Evolutionary conservation across 1,139 yeast genomes (phyloP).

Genomic region (Yamadazyma triangularis): DNA sequence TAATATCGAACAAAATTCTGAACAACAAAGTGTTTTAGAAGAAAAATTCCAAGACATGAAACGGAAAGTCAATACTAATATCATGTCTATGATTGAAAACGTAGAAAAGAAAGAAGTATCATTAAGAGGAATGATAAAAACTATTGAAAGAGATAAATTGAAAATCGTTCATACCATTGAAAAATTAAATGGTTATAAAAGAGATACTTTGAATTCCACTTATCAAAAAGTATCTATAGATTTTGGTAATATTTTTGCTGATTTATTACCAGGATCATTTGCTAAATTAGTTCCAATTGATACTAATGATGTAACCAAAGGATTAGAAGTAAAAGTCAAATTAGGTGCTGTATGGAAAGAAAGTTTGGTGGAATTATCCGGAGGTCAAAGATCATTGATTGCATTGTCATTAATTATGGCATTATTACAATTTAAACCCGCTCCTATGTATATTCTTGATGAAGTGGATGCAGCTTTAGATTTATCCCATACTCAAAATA

Average conservation of each 20-base stretch:
- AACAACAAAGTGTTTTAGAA: conserved; percentile 51
- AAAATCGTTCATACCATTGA: conserved; percentile 86
- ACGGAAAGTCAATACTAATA: conserved; percentile 80
- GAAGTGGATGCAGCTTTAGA: conserved; percentile 99
- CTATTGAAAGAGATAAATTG: conserved; percentile 84
- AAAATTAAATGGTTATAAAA: conserved; percentile 83
- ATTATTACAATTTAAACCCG: conserved; percentile 88
- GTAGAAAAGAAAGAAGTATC: conserved; percentile 86
- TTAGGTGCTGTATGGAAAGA: conserved; percentile 95
- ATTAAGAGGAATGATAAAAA: conserved; percentile 73
- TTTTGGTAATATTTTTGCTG: conserved; percentile 90
- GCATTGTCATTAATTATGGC: conserved; percentile 92
- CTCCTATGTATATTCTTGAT: conserved; percentile 96
- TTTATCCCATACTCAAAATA: conserved; percentile 93
- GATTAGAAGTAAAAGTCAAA: conserved; percentile 87
- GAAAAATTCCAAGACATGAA: conserved; percentile 72
- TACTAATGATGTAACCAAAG: conserved; percentile 78
- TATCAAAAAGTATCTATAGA: conserved; percentile 83
- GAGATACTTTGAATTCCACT: conserved; percentile 77
- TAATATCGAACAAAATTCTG: conserved; percentile 58
- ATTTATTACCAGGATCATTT: conserved; percentile 82
- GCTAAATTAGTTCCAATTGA: conserved; percentile 86
- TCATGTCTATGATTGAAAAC: conserved; percentile 90
- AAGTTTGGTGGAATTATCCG: conserved; percentile 89
- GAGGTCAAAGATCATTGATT: conserved; percentile 93